Evolutionary conservation across 306 rosid species (phyloP).

Genomic region (Glycyrrhiza uralensis): DNA sequence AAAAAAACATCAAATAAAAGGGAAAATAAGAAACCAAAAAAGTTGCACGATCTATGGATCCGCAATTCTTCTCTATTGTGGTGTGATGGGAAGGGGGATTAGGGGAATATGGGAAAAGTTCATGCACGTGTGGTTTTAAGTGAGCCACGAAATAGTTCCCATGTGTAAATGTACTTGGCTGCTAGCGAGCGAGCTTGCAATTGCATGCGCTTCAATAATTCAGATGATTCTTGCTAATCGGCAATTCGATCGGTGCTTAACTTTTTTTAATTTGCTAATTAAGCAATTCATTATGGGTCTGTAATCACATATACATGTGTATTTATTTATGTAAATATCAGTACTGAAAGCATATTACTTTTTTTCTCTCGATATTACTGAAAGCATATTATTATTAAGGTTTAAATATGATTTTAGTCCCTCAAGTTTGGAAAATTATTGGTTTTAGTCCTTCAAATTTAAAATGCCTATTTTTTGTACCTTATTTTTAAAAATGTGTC

Average conservation of each 20-base stretch:
- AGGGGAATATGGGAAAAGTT: neutral
- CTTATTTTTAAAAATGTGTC: too few relatives aligned
- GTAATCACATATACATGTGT: neutral
- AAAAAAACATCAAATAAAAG: too few relatives aligned
- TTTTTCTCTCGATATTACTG: too few relatives aligned
- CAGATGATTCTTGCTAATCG: neutral
- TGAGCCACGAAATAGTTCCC: constrained; percentile 27
- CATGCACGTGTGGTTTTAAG: constrained; percentile 38
- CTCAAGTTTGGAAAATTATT: too few relatives aligned
- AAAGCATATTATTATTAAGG: too few relatives aligned
- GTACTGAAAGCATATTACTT: neutral
- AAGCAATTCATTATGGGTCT: neutral
- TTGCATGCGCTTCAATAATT: constrained; percentile 25
- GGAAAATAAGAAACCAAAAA: neutral
- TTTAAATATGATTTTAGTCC: too few relatives aligned
- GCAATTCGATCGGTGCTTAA: too few relatives aligned
- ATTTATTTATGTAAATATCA: neutral
- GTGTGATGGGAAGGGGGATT: neutral
- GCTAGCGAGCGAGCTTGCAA: too few relatives aligned
- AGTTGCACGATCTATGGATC: neutral
- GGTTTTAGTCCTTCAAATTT: too few relatives aligned
- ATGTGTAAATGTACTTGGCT: constrained; percentile 7
- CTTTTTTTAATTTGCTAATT: neutral
- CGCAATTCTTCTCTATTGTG: neutral
- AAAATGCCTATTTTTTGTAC: too few relatives aligned